phyloP scores from a whole-genome alignment of 23 red algal genomes.

The Chondrus crispus region DNA sequence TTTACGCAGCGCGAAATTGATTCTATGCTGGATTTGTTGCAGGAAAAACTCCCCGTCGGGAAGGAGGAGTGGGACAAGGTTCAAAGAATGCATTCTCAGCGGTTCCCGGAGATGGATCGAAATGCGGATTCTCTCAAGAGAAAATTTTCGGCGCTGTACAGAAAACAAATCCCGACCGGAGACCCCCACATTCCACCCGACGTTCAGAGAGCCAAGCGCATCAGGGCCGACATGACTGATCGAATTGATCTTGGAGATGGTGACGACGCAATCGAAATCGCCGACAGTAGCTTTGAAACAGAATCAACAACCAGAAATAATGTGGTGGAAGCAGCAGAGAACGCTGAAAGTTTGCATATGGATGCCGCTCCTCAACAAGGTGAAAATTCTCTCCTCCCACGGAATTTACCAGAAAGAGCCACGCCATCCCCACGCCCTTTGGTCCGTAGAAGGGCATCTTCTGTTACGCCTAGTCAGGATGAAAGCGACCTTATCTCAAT shows the following conservation, averaged over 20 bases:
- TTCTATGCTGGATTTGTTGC: background rate
- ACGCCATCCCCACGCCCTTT: background rate
- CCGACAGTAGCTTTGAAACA: too few species aligned
- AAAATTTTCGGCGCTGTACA: slow-evolving; percentile 3
- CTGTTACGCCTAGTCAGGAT: background rate
- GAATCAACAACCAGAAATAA: too few species aligned
- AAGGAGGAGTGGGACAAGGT: background rate
- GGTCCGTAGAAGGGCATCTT: background rate
- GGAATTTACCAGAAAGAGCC: too few species aligned
- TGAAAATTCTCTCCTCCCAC: too few species aligned
- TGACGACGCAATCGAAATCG: too few species aligned
- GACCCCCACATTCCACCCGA: background rate
- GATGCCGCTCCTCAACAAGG: too few species aligned
- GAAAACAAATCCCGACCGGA: background rate
- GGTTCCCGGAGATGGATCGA: background rate
- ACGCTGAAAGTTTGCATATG: too few species aligned
- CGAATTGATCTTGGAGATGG: background rate
- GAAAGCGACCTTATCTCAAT: background rate
- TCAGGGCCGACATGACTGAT: background rate
- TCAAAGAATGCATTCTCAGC: background rate
- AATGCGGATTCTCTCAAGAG: background rate
- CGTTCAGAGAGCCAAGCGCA: background rate
- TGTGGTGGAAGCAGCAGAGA: too few species aligned
- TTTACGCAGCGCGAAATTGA: background rate
- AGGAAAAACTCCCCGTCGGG: background rate